Base-by-base conservation (phyloP, 306 rosid species). In the Begonia peltatifolia region DNA sequence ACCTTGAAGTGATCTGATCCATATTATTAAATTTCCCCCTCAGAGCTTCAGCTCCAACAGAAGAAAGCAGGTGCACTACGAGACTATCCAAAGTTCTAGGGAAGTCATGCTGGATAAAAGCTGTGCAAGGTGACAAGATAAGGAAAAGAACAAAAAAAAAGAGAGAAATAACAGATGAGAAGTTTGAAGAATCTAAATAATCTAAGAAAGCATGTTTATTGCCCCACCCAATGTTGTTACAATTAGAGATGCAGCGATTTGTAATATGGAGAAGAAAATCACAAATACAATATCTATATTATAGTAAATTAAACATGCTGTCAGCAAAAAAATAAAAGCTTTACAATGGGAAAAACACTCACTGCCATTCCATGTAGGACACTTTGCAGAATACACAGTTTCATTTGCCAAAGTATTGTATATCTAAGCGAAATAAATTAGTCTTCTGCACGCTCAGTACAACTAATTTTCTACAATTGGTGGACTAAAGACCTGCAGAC, bases 61-160 rank as follows among this genome's bases (percentile, higher is more conserved):
- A 94, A 54, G 96, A 78, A 68, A 83, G 93, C 58, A 74, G 81
- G 71, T 83, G 96, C 70, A 86, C 68, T 46, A 87, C 74, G 60
- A 92, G 73, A 77, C 84, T 86, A 83, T 92, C 99, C 61, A 87
- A 74, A 52, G 93, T 92, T 79, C 93, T 83, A 47, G 93, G 93
- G 68, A 92, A 81, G 76, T 62, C 75, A 54, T 68, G 65, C 93
- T 83, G 83, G 51, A 67, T 71, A 67, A 62, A 52, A 47, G 61
- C 14, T 41, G 55, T 49, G 58, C 20, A 68, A 62, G 49, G 55
- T 68, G 46, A 54, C 55, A 68, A 22, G 49, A 50, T 57, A 41
- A 54, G 46, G 73, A 65, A 53, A 46, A 46, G 50, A 46, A 55
- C 35, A 47, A 61, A 14, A 17, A 54, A 47, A 54, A 42, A 44